Conservation (phyloP, 805 yeast genomes). For the Candida xiaguanensis region DNA sequence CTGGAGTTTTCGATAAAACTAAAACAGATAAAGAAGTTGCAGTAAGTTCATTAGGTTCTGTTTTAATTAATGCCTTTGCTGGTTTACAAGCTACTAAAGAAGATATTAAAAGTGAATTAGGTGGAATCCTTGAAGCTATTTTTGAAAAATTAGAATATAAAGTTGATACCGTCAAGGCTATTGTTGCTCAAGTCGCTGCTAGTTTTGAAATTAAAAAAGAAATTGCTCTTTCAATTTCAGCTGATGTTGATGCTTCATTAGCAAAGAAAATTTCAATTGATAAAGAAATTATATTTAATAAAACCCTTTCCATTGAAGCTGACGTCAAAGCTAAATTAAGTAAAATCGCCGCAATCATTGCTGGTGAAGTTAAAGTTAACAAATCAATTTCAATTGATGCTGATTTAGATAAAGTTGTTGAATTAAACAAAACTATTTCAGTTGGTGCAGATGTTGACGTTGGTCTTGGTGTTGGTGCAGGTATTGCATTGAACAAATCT, state of each 20-base stretch:
- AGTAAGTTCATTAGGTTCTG: neutral
- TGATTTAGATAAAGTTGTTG: neutral
- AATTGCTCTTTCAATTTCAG: neutral
- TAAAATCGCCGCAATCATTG: neutral
- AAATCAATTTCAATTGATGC: neutral
- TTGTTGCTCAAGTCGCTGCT: neutral
- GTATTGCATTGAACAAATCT: neutral
- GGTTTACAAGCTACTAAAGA: neutral
- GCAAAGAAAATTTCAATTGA: neutral
- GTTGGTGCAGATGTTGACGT: neutral
- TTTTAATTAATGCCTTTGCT: neutral
- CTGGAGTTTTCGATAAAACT: neutral
- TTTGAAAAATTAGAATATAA: neutral
- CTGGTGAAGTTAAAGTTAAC: neutral
- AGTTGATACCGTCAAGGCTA: neutral
- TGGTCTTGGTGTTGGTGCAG: neutral
- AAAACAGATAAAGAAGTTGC: neutral
- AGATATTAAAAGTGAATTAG: neutral
- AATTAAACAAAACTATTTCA: neutral
- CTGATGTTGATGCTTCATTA: conserved; percentile 1
- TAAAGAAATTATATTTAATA: neutral
- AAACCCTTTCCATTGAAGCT: neutral
- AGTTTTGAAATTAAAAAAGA: neutral
- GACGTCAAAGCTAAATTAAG: neutral
- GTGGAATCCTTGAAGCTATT: neutral